A percentile compares a stretch with the other conserved stretches of the same genome.
These are phyloP conservation scores for Trematosphaeria pertusa DNA, from an alignment of 2,329 filamentous ascomycete species.

Conservation along the genomic window DNA sequence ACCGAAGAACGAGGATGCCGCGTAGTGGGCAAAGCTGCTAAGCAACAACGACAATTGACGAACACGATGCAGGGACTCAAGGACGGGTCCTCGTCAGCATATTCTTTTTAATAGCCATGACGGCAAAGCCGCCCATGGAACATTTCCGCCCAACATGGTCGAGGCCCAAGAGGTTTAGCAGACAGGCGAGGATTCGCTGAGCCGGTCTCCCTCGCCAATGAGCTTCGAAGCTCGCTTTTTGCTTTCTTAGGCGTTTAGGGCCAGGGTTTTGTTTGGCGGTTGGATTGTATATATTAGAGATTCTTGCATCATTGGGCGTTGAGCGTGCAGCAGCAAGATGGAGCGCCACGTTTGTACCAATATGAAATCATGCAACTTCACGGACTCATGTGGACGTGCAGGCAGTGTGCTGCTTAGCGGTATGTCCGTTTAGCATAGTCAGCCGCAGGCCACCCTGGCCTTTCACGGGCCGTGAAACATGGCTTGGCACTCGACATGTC, in stretches of 20 bases:
- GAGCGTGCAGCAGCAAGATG: constrained; percentile 16
- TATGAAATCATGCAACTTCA: constrained; percentile 5
- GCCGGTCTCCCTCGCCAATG: constrained; percentile 23
- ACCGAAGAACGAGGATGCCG: constrained; percentile 9
- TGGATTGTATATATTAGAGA: constrained; percentile 42
- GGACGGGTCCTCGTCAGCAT: constrained; percentile 9
- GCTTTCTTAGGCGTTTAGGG: constrained; percentile 26
- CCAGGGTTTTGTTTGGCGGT: constrained; percentile 9
- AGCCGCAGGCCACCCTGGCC: constrained; percentile 13
- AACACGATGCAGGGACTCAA: constrained; percentile 11
- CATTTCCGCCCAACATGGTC: constrained; percentile 8
- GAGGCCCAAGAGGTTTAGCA: constrained; percentile 7
- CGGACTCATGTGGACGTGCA: neutral
- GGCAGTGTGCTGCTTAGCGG: constrained; percentile 4
- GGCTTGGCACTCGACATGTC: constrained; percentile 13
- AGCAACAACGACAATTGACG: constrained; percentile 17
- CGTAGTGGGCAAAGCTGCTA: constrained; percentile 1
- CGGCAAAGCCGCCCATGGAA: constrained; percentile 5
- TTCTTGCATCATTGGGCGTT: constrained; percentile 40
- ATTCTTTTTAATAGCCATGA: constrained; percentile 13
- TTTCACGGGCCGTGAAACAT: constrained; percentile 10
- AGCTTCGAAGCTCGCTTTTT: constrained; percentile 12
- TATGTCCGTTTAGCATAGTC: constrained; percentile 3
- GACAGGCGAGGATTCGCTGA: constrained; percentile 23
- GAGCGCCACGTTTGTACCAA: constrained; percentile 23